Conservation (phyloP, 306 rosid genomes). For the Oxytropis ochrocephala region DNA sequence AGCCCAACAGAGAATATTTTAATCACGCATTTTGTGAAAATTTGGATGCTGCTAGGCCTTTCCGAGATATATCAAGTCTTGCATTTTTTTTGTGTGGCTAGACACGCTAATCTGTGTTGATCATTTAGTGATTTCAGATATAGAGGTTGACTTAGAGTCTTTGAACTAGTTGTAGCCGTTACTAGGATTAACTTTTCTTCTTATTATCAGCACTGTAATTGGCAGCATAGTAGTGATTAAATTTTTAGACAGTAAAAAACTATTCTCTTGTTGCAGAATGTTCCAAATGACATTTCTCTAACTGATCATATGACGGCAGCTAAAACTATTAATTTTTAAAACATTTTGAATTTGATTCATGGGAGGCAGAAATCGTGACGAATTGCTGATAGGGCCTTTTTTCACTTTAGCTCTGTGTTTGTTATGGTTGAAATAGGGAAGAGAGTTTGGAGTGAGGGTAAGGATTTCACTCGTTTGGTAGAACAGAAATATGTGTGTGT, state of each 20-base stretch:
- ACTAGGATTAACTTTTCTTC: not conserved
- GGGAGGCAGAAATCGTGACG: slow-evolving; percentile 32
- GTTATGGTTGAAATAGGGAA: too few relatives aligned
- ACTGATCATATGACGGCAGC: not conserved
- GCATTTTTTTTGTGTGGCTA: not conserved
- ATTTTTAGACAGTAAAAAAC: not conserved
- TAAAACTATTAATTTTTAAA: not conserved
- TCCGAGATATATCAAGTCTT: too few relatives aligned
- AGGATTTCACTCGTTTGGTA: too few relatives aligned
- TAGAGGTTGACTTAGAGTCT: not conserved
- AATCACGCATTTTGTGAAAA: not conserved
- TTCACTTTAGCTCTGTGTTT: too few relatives aligned
- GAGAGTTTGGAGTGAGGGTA: too few relatives aligned
- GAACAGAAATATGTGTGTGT: too few relatives aligned
- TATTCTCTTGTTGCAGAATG: not conserved
- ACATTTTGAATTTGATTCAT: slow-evolving; percentile 38
- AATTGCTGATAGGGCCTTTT: slow-evolving; percentile 36
- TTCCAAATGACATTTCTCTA: not conserved
- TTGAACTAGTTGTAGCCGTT: not conserved
- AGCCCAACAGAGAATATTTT: not conserved
- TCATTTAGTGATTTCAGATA: not conserved
- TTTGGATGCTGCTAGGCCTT: too few relatives aligned
- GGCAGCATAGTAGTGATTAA: not conserved
- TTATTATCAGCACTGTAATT: not conserved
- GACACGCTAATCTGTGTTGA: not conserved